These are phyloP conservation scores for Colletotrichum costaricense DNA, from an alignment of 2,329 filamentous ascomycete species.

Conservation along the genomic window DNA sequence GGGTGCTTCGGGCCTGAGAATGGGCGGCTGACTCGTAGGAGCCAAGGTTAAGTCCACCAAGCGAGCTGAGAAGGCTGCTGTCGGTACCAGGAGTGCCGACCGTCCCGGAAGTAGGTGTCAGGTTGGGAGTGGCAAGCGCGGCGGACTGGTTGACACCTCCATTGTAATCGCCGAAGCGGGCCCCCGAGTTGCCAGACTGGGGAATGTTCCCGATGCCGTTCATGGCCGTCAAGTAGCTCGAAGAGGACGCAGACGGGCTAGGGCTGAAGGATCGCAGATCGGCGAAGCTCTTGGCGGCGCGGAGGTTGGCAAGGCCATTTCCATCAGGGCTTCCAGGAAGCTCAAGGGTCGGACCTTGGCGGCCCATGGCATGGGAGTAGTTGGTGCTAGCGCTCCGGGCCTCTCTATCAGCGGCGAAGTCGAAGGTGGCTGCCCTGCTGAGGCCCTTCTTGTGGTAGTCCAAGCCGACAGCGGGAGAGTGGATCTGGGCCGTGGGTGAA, in stretches of 20 bases:
- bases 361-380: slow-evolving; percentile 78
- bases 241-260: slow-evolving; percentile 89
- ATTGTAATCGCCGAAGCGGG: slow-evolving; percentile 60
- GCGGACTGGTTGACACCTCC: slow-evolving; percentile 49
- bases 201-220: slow-evolving; percentile 69
- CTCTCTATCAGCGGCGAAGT: slow-evolving; percentile 87
- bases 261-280: slow-evolving; percentile 95
- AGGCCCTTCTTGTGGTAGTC: slow-evolving; percentile 86
- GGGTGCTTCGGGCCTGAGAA: slow-evolving; percentile 57
- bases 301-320: slow-evolving; percentile 75
- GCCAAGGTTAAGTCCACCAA: slow-evolving; percentile 63
- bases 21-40: slow-evolving; percentile 59
- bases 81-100: slow-evolving; percentile 53
- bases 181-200: slow-evolving; percentile 45
- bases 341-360: slow-evolving; percentile 87
- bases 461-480: slow-evolving; percentile 73
- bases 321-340: slow-evolving; percentile 82
- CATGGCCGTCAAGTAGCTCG: slow-evolving; percentile 75
- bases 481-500: slow-evolving; percentile 64
- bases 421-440: slow-evolving; percentile 95
- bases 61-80: slow-evolving; percentile 57
- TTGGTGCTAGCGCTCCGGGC: slow-evolving; percentile 73
- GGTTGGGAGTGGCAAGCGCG: slow-evolving; percentile 48
- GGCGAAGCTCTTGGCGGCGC: slow-evolving; percentile 95
- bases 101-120: slow-evolving; percentile 48